phyloP scores from a whole-genome alignment of 2,329 filamentous ascomycete genomes.

The Aspergillus ruber region DNA sequence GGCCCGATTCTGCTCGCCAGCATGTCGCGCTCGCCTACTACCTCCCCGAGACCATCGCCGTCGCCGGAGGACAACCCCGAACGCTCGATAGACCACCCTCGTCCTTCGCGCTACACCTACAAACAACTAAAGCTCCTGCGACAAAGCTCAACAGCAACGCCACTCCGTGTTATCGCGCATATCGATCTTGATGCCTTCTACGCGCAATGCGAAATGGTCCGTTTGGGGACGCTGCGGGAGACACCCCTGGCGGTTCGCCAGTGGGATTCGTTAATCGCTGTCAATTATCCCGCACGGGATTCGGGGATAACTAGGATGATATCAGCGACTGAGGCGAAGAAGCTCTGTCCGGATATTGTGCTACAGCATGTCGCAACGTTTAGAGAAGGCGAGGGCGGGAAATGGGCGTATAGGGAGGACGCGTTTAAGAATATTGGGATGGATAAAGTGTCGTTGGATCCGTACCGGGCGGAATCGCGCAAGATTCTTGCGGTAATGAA shows the following conservation, averaged over 20 bases:
- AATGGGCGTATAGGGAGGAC: constrained; percentile 85
- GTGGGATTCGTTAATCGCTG: constrained; percentile 89
- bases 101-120: constrained; percentile 69
- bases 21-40: constrained; percentile 50
- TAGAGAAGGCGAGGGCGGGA: constrained; percentile 75
- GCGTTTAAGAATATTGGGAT: constrained; percentile 71
- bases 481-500: constrained; percentile 76
- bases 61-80: constrained; percentile 37
- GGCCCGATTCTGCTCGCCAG: background rate
- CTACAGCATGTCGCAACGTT: constrained; percentile 92
- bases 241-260: constrained; percentile 88
- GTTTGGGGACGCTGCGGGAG: constrained; percentile 66
- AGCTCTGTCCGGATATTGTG: constrained; percentile 76
- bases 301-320: constrained; percentile 77
- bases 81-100: constrained; percentile 9
- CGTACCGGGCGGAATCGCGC: constrained; percentile 78
- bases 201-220: constrained; percentile 89
- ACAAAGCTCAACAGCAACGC: constrained; percentile 63
- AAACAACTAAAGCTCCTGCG: constrained; percentile 73
- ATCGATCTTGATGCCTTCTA: constrained; percentile 98
- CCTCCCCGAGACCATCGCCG: constrained; percentile 39
- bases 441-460: constrained; percentile 91
- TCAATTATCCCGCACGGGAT: constrained; percentile 86
- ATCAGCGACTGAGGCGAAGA: constrained; percentile 72
- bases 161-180: constrained; percentile 80